These are phyloP conservation scores for Botrytis hyacinthi DNA, from an alignment of 2,329 filamentous ascomycete genomes.

Conservation along the genomic window DNA sequence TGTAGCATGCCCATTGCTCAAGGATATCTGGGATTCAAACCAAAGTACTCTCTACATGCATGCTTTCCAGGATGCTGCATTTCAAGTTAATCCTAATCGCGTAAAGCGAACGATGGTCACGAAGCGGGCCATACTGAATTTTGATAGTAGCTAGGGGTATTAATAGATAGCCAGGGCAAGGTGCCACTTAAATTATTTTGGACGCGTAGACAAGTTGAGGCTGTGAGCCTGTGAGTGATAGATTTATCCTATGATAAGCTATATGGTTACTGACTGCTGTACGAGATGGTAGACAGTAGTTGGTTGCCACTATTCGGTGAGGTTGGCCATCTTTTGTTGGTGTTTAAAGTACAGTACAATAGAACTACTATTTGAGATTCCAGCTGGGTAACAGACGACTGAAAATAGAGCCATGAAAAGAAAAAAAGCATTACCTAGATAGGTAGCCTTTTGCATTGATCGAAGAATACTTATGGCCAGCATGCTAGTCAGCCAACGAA, in stretches of 20 bases:
- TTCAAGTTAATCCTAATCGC: neutral
- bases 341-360: neutral
- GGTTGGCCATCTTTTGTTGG: neutral
- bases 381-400: neutral
- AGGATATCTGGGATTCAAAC: neutral
- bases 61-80: neutral
- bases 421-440: neutral
- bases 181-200: slow-evolving; percentile 8
- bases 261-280: neutral
- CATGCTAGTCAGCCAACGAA: neutral
- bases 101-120: neutral
- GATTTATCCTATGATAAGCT: neutral
- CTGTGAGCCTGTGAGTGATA: neutral
- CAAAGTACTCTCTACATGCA: neutral
- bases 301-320: slow-evolving; percentile 4
- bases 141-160: slow-evolving; percentile 5
- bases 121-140: neutral
- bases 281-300: neutral
- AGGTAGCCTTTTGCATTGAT: neutral
- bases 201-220: slow-evolving; percentile 8
- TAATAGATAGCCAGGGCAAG: neutral
- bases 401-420: neutral
- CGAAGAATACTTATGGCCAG: neutral
- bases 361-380: neutral
- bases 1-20: neutral